These are phyloP conservation scores for Jatropha curcas DNA, from an alignment of 345 rosid species.

Conservation along the genomic window DNA sequence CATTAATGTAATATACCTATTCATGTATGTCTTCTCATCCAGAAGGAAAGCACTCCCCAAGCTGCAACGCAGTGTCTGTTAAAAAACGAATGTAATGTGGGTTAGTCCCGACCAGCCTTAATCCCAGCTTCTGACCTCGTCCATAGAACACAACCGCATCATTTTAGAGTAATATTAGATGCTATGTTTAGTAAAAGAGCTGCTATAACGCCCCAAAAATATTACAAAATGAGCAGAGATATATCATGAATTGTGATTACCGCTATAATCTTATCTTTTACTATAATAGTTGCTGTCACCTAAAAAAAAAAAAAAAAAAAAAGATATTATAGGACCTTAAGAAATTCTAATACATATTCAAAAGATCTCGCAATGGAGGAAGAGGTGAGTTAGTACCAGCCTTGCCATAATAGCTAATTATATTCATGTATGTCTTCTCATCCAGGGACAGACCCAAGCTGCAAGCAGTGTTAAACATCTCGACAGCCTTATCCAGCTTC, in stretches of 20 bases:
- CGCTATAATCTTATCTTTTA: no score
- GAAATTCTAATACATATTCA: not conserved
- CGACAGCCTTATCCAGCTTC: slow-evolving; percentile 65
- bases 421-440: slow-evolving; percentile 81
- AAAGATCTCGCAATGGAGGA: not conserved
- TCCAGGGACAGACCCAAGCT: slow-evolving; percentile 51
- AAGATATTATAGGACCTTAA: not conserved
- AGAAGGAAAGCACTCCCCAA: slow-evolving; percentile 46
- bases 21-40: slow-evolving; percentile 84
- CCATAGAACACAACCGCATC: no score
- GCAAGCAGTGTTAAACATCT: slow-evolving; percentile 50
- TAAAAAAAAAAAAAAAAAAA: no score
- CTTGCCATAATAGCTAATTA: slow-evolving; percentile 64
- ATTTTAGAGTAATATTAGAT: no score
- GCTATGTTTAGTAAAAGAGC: no score
- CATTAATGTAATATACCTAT: no score
- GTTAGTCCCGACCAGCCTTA: slow-evolving; percentile 66
- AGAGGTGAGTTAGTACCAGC: slow-evolving; percentile 52
- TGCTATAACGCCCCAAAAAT: no score
- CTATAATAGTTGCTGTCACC: no score
- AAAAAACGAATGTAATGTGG: no score
- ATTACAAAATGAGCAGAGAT: no score
- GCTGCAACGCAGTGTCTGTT: slow-evolving; percentile 41
- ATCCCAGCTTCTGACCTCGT: slow-evolving; percentile 53
- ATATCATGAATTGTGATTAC: no score